A percentile compares a stretch with the other conserved stretches of the same genome.
These are phyloP conservation scores for Zygosaccharomyces pseudorouxii DNA, from an alignment of 805 yeast genomes.

Conservation along the genomic window DNA sequence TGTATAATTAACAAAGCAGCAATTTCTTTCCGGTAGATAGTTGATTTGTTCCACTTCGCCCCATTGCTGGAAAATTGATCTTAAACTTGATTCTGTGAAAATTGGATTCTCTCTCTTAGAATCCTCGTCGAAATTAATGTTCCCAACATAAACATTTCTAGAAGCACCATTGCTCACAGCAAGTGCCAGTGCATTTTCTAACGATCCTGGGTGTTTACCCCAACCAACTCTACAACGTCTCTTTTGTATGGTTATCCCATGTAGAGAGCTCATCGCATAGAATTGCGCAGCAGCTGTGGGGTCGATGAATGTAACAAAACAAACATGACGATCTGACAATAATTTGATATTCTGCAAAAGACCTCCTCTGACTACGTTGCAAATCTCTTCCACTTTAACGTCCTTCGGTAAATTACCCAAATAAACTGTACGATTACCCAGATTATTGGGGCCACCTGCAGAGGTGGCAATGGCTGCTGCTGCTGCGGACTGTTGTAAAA, in stretches of 20 bases:
- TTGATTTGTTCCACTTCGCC: slow-evolving; percentile 97
- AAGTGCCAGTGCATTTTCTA: slow-evolving; percentile 76
- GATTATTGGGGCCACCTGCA: slow-evolving; percentile 87
- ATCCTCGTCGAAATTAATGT: slow-evolving; percentile 41
- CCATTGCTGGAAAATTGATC: slow-evolving; percentile 69
- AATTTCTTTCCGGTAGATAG: slow-evolving; percentile 72
- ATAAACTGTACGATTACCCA: slow-evolving; percentile 91
- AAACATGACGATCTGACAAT: slow-evolving; percentile 79
- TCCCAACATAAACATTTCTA: slow-evolving; percentile 87
- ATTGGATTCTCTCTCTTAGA: slow-evolving; percentile 24
- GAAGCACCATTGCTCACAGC: slow-evolving; percentile 94
- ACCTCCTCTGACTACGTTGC: slow-evolving; percentile 96
- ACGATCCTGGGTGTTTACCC: slow-evolving; percentile 96
- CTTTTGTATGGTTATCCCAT: slow-evolving; percentile 81
- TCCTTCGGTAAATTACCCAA: slow-evolving; percentile 87
- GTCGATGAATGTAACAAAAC: slow-evolving; percentile 92
- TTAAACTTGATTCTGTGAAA: slow-evolving; percentile 55
- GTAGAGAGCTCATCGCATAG: slow-evolving; percentile 87
- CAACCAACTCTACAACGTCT: slow-evolving; percentile 90
- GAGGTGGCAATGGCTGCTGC: slow-evolving; percentile 96
- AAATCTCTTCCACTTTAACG: slow-evolving; percentile 84
- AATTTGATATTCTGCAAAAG: slow-evolving; percentile 77
- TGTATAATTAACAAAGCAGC: slow-evolving; percentile 89
- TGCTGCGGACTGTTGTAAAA: slow-evolving; percentile 91
- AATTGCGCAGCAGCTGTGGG: slow-evolving; percentile 98